Percentiles rank a stretch among this genome's conserved stretches.
Evolutionary conservation across 345 rosid genomes (phyloP).

Genomic region (Brassica carinata): DNA sequence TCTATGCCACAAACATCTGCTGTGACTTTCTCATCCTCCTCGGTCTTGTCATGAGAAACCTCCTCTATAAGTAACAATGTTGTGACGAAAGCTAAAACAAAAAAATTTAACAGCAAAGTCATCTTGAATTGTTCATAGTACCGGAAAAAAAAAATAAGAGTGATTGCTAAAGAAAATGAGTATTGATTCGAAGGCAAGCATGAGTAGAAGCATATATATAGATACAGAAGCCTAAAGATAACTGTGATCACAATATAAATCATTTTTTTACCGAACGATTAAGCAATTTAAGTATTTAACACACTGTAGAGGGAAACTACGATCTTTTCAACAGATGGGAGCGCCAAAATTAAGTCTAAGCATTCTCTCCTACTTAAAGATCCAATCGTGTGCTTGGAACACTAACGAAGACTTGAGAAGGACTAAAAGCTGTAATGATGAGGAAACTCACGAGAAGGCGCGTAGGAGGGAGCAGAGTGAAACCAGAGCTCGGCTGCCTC

Average conservation of each 20-base stretch:
- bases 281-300: neutral
- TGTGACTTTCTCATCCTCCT: constrained; percentile 19
- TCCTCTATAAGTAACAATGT: constrained; percentile 34
- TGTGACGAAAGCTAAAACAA: constrained; percentile 31
- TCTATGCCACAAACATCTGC: constrained; percentile 22
- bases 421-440: neutral
- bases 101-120: neutral
- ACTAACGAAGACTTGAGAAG: neutral
- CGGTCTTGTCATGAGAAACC: constrained; percentile 18
- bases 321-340: neutral
- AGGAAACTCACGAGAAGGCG: constrained; percentile 81
- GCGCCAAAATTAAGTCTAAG: neutral
- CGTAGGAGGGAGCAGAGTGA: constrained; percentile 60
- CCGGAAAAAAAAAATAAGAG: neutral
- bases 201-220: too few relatives aligned
- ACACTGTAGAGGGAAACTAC: neutral
- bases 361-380: neutral
- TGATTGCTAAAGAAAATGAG: too few relatives aligned
- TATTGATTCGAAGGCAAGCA: too few relatives aligned
- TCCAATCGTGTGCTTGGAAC: neutral
- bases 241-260: neutral
- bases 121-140: neutral
- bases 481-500: constrained; percentile 79
- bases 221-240: neutral
- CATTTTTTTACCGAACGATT: neutral